phyloP scores from a whole-genome alignment of 1,139 yeast species.

The Geotrichum klebahnii region DNA sequence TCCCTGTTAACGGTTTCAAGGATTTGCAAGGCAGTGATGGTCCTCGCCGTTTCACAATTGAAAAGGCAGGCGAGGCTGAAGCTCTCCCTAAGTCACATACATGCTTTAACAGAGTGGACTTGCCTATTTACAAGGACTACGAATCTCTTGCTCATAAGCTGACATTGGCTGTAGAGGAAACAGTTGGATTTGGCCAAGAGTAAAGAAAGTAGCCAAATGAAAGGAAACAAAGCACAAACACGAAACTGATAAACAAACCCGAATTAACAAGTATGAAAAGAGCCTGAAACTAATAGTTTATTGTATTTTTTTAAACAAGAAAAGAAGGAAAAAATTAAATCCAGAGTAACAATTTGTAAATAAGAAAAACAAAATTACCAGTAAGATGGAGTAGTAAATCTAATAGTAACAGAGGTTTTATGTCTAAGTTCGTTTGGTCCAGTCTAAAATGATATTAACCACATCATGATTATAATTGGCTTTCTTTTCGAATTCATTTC shows the following conservation, averaged over 20 bases:
- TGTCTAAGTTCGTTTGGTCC: background rate
- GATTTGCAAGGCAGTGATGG: slow-evolving; percentile 98
- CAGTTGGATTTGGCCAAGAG: slow-evolving; percentile 96
- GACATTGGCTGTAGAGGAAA: slow-evolving; percentile 86
- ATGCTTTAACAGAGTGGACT: slow-evolving; percentile 88
- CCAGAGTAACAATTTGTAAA: too few species aligned
- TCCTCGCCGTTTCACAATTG: slow-evolving; percentile 96
- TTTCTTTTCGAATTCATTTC: slow-evolving; percentile 16
- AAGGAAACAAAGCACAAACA: background rate
- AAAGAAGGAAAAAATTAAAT: too few species aligned
- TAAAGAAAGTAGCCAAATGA: slow-evolving; percentile 35
- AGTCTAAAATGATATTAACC: slow-evolving; percentile 8
- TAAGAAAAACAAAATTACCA: too few species aligned
- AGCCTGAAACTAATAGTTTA: too few species aligned
- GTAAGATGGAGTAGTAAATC: too few species aligned
- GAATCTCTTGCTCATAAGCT: slow-evolving; percentile 76
- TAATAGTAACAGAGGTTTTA: background rate
- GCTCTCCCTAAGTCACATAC: slow-evolving; percentile 96
- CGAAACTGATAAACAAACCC: background rate
- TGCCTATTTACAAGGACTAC: slow-evolving; percentile 76
- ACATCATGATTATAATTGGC: slow-evolving; percentile 21
- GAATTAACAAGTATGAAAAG: background rate
- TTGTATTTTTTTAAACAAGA: too few species aligned
- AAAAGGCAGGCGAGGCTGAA: slow-evolving; percentile 90
- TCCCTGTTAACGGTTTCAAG: slow-evolving; percentile 97